Base-by-base conservation (phyloP, 1,284 basidiomycete genomes). In the Vanrija humicola region DNA sequence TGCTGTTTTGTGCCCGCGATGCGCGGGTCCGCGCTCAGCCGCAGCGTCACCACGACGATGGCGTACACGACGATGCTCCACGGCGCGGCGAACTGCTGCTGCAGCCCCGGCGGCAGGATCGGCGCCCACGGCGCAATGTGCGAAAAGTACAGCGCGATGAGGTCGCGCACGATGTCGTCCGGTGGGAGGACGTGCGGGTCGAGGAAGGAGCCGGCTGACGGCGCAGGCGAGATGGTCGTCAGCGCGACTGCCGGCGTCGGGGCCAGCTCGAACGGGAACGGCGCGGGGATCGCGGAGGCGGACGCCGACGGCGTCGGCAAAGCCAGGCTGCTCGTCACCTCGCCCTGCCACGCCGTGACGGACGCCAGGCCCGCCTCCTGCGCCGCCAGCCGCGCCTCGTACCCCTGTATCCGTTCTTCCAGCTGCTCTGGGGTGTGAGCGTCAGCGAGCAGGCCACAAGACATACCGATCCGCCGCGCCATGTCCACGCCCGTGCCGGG, bases 111-210 rank as follows among this genome's bases (percentile, higher is more conserved):
- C 6, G 67, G 62, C 26, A 76, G 57, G 53, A 77, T 74, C 3
- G 74, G 74, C n/a, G 72, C 70, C 72, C 73, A 76, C 10, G 75
- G 73, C 39, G 70, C 67, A 18, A 77, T 72, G 46, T 72, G 67
- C 1, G 59, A 59, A 52, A 67, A 74, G 63, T 69, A 77, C 5
- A 76, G 55, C 4, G 52, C 50, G 42, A 77, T 69, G 0, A 76
- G 63, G 54, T 76, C 69, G 15, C 66, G 61, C 16, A 76, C 76
- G 15, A 77, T 69, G 47, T 77, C 76, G 50, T 73, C 68, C 0
- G 72, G 57, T 3, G 75, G 75, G 10, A 77, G 59, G n/a, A 76
- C 62, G 15, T 64, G 63, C 4, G 67, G 65, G 55, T 75, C 72
- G 26, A 65, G 59, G 46, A 72, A 73, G 8, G 68, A 70, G 0